Evolutionary conservation across 2,329 filamentous ascomycete species (phyloP), one percentile per base, ranked within the genome.

Genomic region (Rhynchosporium secalis): DNA sequence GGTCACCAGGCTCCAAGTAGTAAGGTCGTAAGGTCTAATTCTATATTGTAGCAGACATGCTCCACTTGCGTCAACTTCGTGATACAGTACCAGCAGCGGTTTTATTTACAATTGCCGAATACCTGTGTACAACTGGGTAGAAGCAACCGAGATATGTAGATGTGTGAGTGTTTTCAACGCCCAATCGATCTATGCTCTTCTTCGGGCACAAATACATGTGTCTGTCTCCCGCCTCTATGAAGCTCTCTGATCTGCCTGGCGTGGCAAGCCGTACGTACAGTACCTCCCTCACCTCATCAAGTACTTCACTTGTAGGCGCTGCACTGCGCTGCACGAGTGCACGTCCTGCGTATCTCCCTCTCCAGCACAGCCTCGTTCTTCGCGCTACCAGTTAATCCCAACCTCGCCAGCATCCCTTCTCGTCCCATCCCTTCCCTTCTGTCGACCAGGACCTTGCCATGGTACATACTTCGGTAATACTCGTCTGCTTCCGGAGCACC

Each of bases 301-400:
- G 33, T 36, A 36, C 33, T 36, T 20, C 33, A 36, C 33, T 36
- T 10, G 33, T 36, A 36, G 33, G 33, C 33, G 33, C 33, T 36
- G 20, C 20, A 20, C 33, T 61, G 56, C 54, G 54, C 46, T 62
- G 43, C 38, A 52, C 38, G 26, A 45, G 5, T 38, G 26, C 26
- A 46, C 54, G 40, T 45, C 28, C 48, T 20, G 13, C 12, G n/a
- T 26, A 20, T 20, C 20, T 20, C 20, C 20, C 20, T 9, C 9
- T 26, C 45, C 56, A 38, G 56, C 56, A 58, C 56, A 58, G 56
- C 56, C 56, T 58, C 56, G 20, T 26, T 57, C 26, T 26, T 57
- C 29, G 55, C 55, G 55, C 41, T 47, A 57, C 55, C 43, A 47
- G 2, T 13, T 12, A n/a, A 36, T 33, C 28, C 54, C 29, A 28